phyloP scores from a whole-genome alignment of 2,329 filamentous ascomycete genomes.

The Aureobasidium lini region DNA sequence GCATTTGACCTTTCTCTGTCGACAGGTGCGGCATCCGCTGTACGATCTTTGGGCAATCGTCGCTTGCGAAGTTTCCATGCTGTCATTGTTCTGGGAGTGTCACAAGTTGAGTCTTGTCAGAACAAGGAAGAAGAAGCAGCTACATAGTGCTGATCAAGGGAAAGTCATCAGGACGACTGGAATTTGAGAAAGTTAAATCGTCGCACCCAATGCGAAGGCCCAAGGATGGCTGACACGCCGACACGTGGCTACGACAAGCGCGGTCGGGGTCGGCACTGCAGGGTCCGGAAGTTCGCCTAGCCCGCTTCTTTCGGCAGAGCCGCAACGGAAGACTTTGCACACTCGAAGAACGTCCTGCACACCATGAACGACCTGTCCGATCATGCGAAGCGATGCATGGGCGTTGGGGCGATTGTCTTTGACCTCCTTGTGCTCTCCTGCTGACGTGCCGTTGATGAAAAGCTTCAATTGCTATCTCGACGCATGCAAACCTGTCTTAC shows the following conservation, averaged over 20 bases:
- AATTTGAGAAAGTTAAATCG: background rate
- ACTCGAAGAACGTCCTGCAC: background rate
- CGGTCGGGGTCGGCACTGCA: background rate
- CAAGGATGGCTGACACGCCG: background rate
- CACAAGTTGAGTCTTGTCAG: background rate
- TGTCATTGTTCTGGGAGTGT: background rate
- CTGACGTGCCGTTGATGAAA: no score
- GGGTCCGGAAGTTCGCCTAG: background rate
- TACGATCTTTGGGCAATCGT: slow-evolving; percentile 6
- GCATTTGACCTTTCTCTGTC: slow-evolving; percentile 14
- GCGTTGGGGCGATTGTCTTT: no score
- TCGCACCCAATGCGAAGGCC: background rate
- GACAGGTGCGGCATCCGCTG: slow-evolving; percentile 7
- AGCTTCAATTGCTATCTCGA: no score
- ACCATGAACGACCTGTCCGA: no score
- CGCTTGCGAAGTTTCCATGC: slow-evolving; percentile 8
- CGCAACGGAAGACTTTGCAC: background rate
- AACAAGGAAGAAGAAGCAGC: background rate
- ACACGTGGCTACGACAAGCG: background rate
- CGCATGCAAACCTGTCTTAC: background rate
- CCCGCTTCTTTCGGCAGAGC: background rate
- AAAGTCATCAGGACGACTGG: background rate
- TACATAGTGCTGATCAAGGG: background rate
- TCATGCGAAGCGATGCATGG: no score
- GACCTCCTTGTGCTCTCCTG: no score